A percentile compares a stretch with the other conserved stretches of the same genome.
Conservation (phyloP, 108 stramenopile species). For the Thalassiosira profunda region DNA sequence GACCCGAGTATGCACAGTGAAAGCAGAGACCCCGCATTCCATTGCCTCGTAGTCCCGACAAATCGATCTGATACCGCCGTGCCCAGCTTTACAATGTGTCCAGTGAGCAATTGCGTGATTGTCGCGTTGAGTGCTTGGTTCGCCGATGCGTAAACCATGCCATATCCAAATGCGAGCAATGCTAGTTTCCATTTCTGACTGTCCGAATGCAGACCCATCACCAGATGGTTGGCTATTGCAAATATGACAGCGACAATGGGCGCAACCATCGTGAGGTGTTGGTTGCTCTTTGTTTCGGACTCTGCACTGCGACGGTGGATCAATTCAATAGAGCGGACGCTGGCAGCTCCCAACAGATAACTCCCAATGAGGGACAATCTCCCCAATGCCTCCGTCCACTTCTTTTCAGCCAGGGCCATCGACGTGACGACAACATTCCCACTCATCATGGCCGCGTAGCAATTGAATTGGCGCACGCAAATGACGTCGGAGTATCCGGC, state of each 20-base stretch:
- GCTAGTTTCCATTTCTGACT: not conserved
- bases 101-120: constrained; percentile 22
- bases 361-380: constrained; percentile 13
- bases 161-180: constrained; percentile 14
- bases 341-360: constrained; percentile 5
- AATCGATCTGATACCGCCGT: constrained; percentile 6
- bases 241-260: constrained; percentile 5
- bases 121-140: constrained; percentile 4
- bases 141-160: constrained; percentile 14
- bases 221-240: constrained; percentile 10
- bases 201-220: no score
- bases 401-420: constrained; percentile 5
- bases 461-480: constrained; percentile 12
- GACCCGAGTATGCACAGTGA: constrained; percentile 4
- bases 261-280: constrained; percentile 5
- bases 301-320: no score
- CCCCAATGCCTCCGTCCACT: constrained; percentile 15
- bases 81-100: constrained; percentile 19
- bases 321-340: constrained; percentile 6
- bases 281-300: not conserved
- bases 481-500: constrained; percentile 29
- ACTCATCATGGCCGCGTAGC: constrained; percentile 40
- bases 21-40: not conserved
- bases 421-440: constrained; percentile 28
- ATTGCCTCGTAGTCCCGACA: not conserved